Base-by-base conservation (phyloP, 805 yeast genomes). In the Torulaspora quercuum region DNA sequence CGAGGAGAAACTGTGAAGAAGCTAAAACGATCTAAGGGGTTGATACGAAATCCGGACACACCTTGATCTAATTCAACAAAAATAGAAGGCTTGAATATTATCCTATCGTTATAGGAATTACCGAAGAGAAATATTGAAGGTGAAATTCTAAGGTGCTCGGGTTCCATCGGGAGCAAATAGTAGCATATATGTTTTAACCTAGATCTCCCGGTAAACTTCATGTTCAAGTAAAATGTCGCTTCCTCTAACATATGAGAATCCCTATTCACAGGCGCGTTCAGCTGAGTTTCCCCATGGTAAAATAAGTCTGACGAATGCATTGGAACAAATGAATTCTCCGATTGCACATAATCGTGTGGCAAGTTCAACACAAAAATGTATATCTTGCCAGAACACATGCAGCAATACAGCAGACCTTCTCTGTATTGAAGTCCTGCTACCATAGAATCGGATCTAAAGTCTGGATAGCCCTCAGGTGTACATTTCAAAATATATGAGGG, bases 1-100 rank as follows among this genome's bases (percentile, higher is more conserved):
- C 95, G 83, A 50, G 96, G 88, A 61, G 72, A 83, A 42, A 68
- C 78, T 22, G 85, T 85, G 44, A 90, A 83, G 60, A 85, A 51
- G 37, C 61, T 55, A 16, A 51, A 41, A 22, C 44, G 45, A 39
- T 58, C 57, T 25, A 50, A 32, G 3, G 61, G 61, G 27, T 56
- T 56, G 9, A 55, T 47, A 6, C 50, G 52, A 26, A 55, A 54
- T 23, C 32, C 34, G 14, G 47, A 39, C 7, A 54, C 44, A n/a
- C 37, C 39, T 31, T 46, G 43, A 20, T 49, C 50, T 23, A 53
- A 36, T 12, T 35, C 29, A 14, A 48, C 25, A 29, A 39, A 44
- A 15, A 54, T 43, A 4, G 57, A 48, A 3, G 59, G 52, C 25
- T 50, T 44, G 34, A 41, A 50, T 22, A 48, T 40, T n/a, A 33